A percentile compares a stretch with the other conserved stretches of the same genome.
Evolutionary conservation across 1,284 basidiomycete species (phyloP).

Genomic region (Termitomyces sp.): DNA sequence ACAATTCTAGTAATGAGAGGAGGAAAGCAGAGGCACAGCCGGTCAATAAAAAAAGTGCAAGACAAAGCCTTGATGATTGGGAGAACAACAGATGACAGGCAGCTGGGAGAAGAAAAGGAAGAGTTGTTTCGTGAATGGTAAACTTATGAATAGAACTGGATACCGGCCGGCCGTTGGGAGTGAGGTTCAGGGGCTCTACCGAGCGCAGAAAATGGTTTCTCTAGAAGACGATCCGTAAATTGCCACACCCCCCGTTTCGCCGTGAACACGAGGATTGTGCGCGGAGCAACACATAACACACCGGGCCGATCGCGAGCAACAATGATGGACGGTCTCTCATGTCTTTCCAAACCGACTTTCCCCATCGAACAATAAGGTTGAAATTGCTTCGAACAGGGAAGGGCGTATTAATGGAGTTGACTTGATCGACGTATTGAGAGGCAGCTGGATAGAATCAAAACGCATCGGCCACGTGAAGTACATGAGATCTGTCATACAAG

Average conservation of each 20-base stretch:
- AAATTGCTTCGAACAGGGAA: neutral
- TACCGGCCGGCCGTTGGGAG: slow-evolving; percentile 21
- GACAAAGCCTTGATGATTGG: slow-evolving; percentile 10
- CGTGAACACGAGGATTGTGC: slow-evolving; percentile 14
- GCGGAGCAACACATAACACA: slow-evolving; percentile 1
- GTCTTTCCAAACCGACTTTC: slow-evolving; percentile 8
- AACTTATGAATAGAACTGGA: slow-evolving; percentile 20
- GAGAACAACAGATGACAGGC: slow-evolving; percentile 2
- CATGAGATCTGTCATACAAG: slow-evolving; percentile 1
- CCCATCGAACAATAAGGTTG: neutral
- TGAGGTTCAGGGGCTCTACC: slow-evolving; percentile 16
- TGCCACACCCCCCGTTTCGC: neutral
- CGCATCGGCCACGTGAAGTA: neutral
- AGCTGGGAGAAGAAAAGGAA: slow-evolving; percentile 2
- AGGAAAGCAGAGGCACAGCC: slow-evolving; percentile 20
- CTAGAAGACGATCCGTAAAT: neutral
- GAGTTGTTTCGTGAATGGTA: neutral
- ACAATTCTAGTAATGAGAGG: slow-evolving; percentile 19
- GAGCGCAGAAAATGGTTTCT: neutral
- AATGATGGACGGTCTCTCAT: neutral
- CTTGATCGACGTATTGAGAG: neutral
- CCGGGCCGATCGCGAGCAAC: neutral
- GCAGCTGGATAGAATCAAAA: neutral
- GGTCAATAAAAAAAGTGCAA: slow-evolving; percentile 11
- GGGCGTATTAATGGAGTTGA: neutral